phyloP scores from a whole-genome alignment of 108 stramenopile species.

The Nitzschia palea region DNA sequence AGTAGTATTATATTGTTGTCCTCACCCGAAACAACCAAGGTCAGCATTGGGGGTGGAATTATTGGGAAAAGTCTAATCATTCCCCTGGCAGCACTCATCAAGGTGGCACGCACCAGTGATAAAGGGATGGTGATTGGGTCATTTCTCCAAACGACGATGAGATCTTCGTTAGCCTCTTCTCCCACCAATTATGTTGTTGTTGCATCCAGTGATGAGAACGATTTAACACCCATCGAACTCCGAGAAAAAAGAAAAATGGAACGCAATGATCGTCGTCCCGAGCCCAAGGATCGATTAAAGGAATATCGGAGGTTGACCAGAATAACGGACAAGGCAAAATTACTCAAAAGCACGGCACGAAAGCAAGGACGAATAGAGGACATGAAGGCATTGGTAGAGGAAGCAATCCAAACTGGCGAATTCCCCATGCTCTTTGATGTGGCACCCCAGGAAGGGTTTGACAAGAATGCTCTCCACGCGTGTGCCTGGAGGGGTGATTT shows the following conservation, averaged over 20 bases:
- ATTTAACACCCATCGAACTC: background rate
- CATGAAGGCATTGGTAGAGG: slow-evolving; percentile 12
- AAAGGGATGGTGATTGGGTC: background rate
- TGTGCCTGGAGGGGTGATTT: slow-evolving; percentile 70
- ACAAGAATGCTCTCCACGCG: slow-evolving; percentile 64
- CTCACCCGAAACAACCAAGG: background rate
- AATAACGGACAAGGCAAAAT: slow-evolving; percentile 15
- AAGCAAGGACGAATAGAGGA: slow-evolving; percentile 21
- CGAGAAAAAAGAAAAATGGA: slow-evolving; percentile 7
- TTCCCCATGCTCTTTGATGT: slow-evolving; percentile 9
- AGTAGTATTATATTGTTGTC: no score
- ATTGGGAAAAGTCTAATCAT: slow-evolving; percentile 17
- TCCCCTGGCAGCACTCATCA: slow-evolving; percentile 7
- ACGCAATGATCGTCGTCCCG: background rate
- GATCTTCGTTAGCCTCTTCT: no score
- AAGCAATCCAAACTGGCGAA: slow-evolving; percentile 17
- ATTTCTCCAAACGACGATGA: background rate
- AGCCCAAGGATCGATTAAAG: slow-evolving; percentile 19
- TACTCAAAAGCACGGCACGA: slow-evolving; percentile 12
- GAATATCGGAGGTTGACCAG: slow-evolving; percentile 12
- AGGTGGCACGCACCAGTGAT: slow-evolving; percentile 1
- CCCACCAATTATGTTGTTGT: no score
- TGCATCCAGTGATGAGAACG: background rate
- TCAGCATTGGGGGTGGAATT: slow-evolving; percentile 33
- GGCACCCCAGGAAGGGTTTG: background rate